These are phyloP conservation scores for Primulina tabacum DNA, from an alignment of 257 asterid species.

Conservation along the genomic window DNA sequence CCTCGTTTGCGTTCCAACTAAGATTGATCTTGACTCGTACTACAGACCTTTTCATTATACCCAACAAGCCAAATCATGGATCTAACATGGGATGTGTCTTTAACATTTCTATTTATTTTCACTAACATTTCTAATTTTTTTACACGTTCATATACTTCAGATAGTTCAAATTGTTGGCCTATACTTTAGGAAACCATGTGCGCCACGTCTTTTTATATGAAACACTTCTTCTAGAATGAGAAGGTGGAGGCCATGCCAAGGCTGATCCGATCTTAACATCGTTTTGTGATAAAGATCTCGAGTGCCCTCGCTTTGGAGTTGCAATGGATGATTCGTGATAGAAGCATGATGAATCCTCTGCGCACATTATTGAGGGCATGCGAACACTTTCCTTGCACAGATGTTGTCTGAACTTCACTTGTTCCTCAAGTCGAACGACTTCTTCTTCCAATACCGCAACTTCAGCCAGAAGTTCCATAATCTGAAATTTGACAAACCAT, in stretches of 20 bases:
- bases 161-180: too few relatives aligned
- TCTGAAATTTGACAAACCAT: slow-evolving; percentile 35
- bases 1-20: too few relatives aligned
- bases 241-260: background rate
- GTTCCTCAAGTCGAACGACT: slow-evolving; percentile 77
- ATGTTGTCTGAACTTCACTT: slow-evolving; percentile 58
- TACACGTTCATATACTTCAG: background rate
- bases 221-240: background rate
- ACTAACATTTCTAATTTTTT: too few relatives aligned
- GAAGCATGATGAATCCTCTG: slow-evolving; percentile 12
- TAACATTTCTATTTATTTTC: too few relatives aligned
- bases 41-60: too few relatives aligned
- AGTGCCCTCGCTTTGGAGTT: slow-evolving; percentile 30
- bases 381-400: slow-evolving; percentile 57
- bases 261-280: slow-evolving; percentile 41
- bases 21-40: too few relatives aligned
- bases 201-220: background rate
- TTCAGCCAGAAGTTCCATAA: slow-evolving; percentile 87
- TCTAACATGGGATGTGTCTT: background rate
- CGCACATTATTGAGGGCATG: slow-evolving; percentile 43
- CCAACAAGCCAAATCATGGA: too few relatives aligned
- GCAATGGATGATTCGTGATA: background rate
- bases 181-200: background rate
- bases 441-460: slow-evolving; percentile 96
- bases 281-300: slow-evolving; percentile 56